Percentiles rank a stretch among this genome's conserved stretches.
Conservation (phyloP, 2,329 filamentous ascomycete genomes). For the Teratosphaeriaceae sp. region DNA sequence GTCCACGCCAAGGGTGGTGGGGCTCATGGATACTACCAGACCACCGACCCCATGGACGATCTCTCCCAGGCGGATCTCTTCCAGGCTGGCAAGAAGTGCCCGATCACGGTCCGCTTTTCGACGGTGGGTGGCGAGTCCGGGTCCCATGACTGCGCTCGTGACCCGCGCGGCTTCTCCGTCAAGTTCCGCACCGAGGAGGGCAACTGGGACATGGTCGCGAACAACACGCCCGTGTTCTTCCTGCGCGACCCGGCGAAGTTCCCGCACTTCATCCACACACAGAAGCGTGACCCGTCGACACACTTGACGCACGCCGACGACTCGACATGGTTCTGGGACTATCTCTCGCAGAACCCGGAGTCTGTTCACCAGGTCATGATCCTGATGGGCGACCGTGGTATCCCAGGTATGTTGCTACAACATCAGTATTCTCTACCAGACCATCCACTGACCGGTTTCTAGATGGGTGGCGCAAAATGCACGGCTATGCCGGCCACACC, state of each 20-base stretch:
- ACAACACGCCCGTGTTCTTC: slow-evolving; percentile 68
- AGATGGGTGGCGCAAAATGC: slow-evolving; percentile 50
- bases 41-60: slow-evolving; percentile 41
- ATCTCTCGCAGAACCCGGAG: slow-evolving; percentile 48
- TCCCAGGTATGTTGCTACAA: slow-evolving; percentile 33
- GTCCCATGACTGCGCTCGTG: slow-evolving; percentile 74
- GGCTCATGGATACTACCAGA: slow-evolving; percentile 52
- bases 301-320: slow-evolving; percentile 61
- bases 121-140: slow-evolving; percentile 71
- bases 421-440: not conserved
- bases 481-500: slow-evolving; percentile 58
- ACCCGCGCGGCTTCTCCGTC: slow-evolving; percentile 72
- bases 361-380: slow-evolving; percentile 49
- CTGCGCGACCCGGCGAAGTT: slow-evolving; percentile 72
- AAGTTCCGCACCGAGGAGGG: slow-evolving; percentile 74
- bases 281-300: slow-evolving; percentile 64
- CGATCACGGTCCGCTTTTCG: slow-evolving; percentile 67
- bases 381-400: slow-evolving; percentile 49
- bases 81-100: slow-evolving; percentile 62
- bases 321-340: slow-evolving; percentile 62
- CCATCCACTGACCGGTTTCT: not conserved
- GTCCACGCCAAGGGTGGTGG: slow-evolving; percentile 60
- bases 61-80: slow-evolving; percentile 42
- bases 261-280: slow-evolving; percentile 56
- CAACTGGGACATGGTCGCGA: slow-evolving; percentile 57